A percentile compares a stretch with the other conserved stretches of the same genome.
These are phyloP conservation scores for Umbelopsis sp. DNA, from an alignment of 192 early-diverging fungal species.

Conservation along the genomic window DNA sequence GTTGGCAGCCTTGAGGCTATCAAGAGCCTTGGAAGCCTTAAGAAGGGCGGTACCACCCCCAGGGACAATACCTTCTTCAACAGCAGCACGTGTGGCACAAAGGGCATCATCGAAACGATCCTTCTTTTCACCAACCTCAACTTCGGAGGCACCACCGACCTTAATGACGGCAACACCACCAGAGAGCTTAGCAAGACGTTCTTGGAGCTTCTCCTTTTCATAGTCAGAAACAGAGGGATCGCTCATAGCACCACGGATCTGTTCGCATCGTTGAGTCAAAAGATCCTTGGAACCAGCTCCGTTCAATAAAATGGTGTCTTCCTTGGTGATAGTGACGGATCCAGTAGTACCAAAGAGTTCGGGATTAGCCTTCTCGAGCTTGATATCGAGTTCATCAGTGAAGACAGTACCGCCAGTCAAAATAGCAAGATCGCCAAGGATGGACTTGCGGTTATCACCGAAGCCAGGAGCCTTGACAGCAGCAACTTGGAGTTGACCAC, in stretches of 20 bases:
- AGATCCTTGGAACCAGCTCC: conserved; percentile 90
- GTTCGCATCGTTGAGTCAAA: conserved; percentile 93
- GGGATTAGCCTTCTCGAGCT: conserved; percentile 92
- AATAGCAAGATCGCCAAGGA: conserved; percentile 95
- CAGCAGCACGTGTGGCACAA: conserved; percentile 98
- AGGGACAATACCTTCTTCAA: conserved; percentile 99
- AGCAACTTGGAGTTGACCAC: conserved; percentile 95
- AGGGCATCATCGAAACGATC: conserved; percentile 98
- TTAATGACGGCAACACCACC: conserved; percentile 99
- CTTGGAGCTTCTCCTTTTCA: conserved; percentile 99
- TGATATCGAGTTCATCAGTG: conserved; percentile 94
- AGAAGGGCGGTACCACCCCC: conserved; percentile 97
- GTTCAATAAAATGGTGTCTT: conserved; percentile 98
- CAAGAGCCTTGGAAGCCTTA: conserved; percentile 88
- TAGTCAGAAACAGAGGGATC: conserved; percentile 87
- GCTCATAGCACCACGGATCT: conserved; percentile 91
- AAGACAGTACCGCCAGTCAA: conserved; percentile 97
- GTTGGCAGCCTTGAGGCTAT: conserved; percentile 84
- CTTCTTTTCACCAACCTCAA: conserved; percentile 99
- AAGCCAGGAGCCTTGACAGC: conserved; percentile 99
- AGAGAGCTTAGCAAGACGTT: conserved; percentile 96
- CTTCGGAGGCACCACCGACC: conserved; percentile 96
- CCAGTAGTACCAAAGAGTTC: conserved; percentile 91
- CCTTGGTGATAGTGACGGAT: conserved; percentile 94
- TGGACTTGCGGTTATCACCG: conserved; percentile 99